Evolutionary conservation across 2,329 filamentous ascomycete genomes (phyloP), one percentile per base, ranked within the genome.

Genomic region (Lanzia echinophila): DNA sequence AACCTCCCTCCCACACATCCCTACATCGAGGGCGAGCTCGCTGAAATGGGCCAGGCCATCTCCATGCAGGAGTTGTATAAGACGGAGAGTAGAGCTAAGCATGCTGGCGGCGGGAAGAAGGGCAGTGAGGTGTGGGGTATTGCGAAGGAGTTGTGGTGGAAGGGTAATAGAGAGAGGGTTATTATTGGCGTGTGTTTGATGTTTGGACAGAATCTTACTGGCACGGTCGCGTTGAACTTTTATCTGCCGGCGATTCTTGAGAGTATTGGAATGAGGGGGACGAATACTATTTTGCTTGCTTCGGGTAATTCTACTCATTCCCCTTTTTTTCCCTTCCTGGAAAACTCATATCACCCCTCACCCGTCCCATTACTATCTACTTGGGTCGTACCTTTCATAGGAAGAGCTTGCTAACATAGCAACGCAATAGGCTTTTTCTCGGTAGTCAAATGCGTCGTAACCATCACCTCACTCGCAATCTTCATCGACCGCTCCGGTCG

Each of bases 401-500:
- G 24, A 4, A 8, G 24, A 28, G 24, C 24, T 28, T 28, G 24
- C 24, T 28, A 28, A 28, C 8, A 28, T 8, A 8, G 24, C 4
- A 28, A 28, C 8, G 36, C 24, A 28, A 42, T 34, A 62, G 60
- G 58, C 1, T 60, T 62, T 55, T 62, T 55, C 47, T 57, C 60
- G 11, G 54, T 47, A 3, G 58, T 60, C 15, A 62, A 60, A 52
- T 56, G 54, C 20, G 38, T 62, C 7, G 54, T 57, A 6, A 62
- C 60, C 3, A 56, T 60, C 31, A 22, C 55, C 38, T 82, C 78
- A 60, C 79, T 79, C 2, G 69, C 81, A 55, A 79, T 83, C 71
- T 70, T 83, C 22, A 78, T 83, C 56, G 80, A 83, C 56, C 75
- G 76, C 44, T 73, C 82, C 55, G 80, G 79, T n/a, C 75, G 80